A percentile compares a stretch with the other conserved stretches of the same genome.
phyloP scores from a whole-genome alignment of 495 filamentous ascomycete genomes.

The Mytilinidion resinicola region DNA sequence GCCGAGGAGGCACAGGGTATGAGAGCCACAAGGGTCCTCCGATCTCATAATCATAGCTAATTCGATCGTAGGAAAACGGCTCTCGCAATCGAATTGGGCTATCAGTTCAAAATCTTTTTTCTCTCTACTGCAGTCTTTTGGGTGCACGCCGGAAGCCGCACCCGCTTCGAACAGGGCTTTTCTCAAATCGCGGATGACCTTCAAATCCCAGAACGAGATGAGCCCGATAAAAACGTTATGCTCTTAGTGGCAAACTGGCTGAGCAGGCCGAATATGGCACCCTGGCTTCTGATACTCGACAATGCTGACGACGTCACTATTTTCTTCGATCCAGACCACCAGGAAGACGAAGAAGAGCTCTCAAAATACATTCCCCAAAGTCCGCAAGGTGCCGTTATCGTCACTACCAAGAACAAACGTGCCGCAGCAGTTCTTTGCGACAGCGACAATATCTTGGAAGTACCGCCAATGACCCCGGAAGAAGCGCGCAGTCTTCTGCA shows the following conservation, averaged over 20 bases:
- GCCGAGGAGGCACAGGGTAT: too few relatives aligned
- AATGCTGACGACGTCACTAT: conserved; percentile 44
- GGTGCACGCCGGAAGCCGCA: conserved; percentile 25
- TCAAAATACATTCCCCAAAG: not conserved
- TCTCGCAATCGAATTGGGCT: too few relatives aligned
- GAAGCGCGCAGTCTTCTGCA: conserved; percentile 36
- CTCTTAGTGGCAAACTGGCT: conserved; percentile 37
- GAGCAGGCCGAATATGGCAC: conserved; percentile 24
- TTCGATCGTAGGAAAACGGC: too few relatives aligned
- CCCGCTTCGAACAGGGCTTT: conserved; percentile 22
- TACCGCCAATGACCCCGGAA: conserved; percentile 32
- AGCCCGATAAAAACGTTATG: conserved; percentile 32
- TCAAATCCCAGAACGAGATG: conserved; percentile 17
- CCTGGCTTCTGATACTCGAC: conserved; percentile 47
- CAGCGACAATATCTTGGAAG: conserved; percentile 33
- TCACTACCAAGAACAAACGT: conserved; percentile 1
- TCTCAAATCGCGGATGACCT: conserved; percentile 14
- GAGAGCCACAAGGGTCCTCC: too few relatives aligned
- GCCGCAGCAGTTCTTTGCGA: conserved; percentile 28
- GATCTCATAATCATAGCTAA: too few relatives aligned
- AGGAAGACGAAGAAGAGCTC: not conserved
- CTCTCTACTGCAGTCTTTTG: conserved; percentile 27
- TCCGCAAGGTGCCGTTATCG: not conserved
- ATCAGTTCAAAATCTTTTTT: too few relatives aligned
- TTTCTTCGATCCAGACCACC: too few relatives aligned